Conservation (phyloP, 2,329 filamentous ascomycete species). For the Stachybotrys echinatus region DNA sequence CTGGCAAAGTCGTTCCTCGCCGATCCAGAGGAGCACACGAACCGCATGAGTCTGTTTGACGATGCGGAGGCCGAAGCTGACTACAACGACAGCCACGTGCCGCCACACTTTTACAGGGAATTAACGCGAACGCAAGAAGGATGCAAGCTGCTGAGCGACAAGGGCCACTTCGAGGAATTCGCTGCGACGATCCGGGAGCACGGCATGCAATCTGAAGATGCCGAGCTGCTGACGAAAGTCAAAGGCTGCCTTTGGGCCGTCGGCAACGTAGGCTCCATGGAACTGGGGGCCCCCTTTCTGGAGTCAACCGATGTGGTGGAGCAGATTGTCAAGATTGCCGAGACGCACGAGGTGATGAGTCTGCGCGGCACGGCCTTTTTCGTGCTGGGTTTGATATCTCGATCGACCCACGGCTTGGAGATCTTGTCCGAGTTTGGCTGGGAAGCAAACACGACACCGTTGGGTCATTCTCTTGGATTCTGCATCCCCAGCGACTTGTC, state of each 20-base stretch:
- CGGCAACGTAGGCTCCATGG: conserved; percentile 97
- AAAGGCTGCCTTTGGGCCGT: conserved; percentile 98
- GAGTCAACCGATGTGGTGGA: conserved; percentile 86
- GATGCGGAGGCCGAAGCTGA: conserved; percentile 52
- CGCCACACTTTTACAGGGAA: conserved; percentile 97
- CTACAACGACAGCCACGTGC: conserved; percentile 63
- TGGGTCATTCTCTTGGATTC: conserved; percentile 79
- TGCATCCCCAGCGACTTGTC: conserved; percentile 77
- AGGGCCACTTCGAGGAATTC: conserved; percentile 96
- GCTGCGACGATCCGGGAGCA: conserved; percentile 82
- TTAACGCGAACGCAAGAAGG: conserved; percentile 89
- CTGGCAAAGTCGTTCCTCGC: conserved; percentile 79
- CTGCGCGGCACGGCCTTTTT: conserved; percentile 95
- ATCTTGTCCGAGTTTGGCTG: conserved; percentile 86
- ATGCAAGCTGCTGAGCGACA: conserved; percentile 82
- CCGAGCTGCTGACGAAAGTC: conserved; percentile 83
- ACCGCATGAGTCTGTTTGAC: conserved; percentile 53
- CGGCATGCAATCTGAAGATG: conserved; percentile 77
- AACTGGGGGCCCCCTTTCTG: conserved; percentile 88
- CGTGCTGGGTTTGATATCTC: conserved; percentile 84
- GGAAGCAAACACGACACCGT: conserved; percentile 82
- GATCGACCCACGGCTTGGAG: conserved; percentile 86
- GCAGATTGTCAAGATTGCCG: conserved; percentile 82
- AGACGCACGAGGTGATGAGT: conserved; percentile 83
- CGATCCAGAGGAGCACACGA: conserved; percentile 52